Evolutionary conservation across 371 early-diverging fungal genomes (phyloP).

Genomic region (Rhizopus sp.): DNA sequence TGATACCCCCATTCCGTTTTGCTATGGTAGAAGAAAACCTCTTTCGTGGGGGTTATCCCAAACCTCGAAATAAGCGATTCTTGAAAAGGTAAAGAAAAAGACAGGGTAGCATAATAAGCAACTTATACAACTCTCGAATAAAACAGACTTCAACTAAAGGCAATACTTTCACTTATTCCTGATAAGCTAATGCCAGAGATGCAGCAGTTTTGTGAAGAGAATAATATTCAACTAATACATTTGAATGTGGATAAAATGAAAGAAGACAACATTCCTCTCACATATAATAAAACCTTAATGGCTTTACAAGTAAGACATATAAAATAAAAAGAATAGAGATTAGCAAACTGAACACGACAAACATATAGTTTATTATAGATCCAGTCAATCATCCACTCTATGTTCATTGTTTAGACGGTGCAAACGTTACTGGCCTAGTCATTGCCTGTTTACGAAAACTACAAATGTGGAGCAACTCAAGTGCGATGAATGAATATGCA

Average conservation of each 20-base stretch:
- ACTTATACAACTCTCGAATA: not conserved
- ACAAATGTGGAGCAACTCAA: slow-evolving; percentile 83
- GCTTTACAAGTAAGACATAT: slow-evolving; percentile 64
- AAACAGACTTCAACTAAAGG: slow-evolving; percentile 70
- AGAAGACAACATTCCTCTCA: slow-evolving; percentile 83
- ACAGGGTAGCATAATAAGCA: not conserved
- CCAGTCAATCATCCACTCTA: slow-evolving; percentile 77
- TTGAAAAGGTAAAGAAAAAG: slow-evolving; percentile 62
- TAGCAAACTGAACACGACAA: not conserved
- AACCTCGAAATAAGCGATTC: slow-evolving; percentile 82
- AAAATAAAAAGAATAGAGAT: not conserved
- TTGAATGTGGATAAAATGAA: slow-evolving; percentile 84
- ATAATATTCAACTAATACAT: slow-evolving; percentile 71
- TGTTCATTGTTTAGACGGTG: slow-evolving; percentile 91
- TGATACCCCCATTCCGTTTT: slow-evolving; percentile 86
- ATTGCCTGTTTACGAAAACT: slow-evolving; percentile 86
- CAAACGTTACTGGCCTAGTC: slow-evolving; percentile 85
- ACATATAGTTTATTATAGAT: slow-evolving; percentile 71
- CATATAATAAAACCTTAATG: slow-evolving; percentile 73
- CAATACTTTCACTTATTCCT: slow-evolving; percentile 88
- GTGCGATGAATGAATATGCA: slow-evolving; percentile 74
- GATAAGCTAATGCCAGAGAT: slow-evolving; percentile 66
- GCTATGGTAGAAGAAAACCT: slow-evolving; percentile 80
- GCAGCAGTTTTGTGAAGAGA: slow-evolving; percentile 62
- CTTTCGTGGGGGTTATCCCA: slow-evolving; percentile 87